Percentiles rank a stretch among this genome's conserved stretches.
Evolutionary conservation across 345 rosid species (phyloP).

Genomic region (Salix brachista): DNA sequence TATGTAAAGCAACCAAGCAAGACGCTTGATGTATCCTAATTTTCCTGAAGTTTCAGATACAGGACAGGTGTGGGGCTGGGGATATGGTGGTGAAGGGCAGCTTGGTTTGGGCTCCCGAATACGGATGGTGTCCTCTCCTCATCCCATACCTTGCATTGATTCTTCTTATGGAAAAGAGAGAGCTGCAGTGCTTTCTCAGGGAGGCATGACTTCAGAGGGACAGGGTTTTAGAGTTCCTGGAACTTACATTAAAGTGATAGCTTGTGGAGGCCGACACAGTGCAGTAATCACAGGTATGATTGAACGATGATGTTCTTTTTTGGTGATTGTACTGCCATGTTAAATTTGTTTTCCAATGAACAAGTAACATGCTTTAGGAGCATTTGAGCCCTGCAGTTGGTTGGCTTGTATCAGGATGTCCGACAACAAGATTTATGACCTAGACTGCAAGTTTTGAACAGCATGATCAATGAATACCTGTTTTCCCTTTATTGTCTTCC

Average conservation of each 20-base stretch:
- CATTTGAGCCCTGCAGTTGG: neutral
- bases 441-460: neutral
- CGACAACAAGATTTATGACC: neutral
- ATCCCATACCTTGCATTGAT: slow-evolving; percentile 74
- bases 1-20: slow-evolving; percentile 19
- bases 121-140: slow-evolving; percentile 93
- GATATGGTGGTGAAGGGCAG: slow-evolving; percentile 99
- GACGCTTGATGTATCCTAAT: slow-evolving; percentile 35
- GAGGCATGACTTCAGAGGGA: slow-evolving; percentile 52
- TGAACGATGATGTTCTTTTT: neutral
- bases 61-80: slow-evolving; percentile 99
- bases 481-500: neutral
- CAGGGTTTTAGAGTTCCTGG: slow-evolving; percentile 67
- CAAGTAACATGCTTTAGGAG: neutral
- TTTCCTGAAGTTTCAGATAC: slow-evolving; percentile 59
- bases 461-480: neutral
- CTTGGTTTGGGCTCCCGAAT: slow-evolving; percentile 95
- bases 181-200: slow-evolving; percentile 43
- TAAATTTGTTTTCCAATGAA: neutral
- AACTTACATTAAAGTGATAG: slow-evolving; percentile 72
- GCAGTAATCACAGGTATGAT: slow-evolving; percentile 74
- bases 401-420: neutral
- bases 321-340: neutral
- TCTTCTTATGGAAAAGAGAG: slow-evolving; percentile 55
- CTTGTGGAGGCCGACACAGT: slow-evolving; percentile 99